phyloP scores from a whole-genome alignment of 2,329 filamentous ascomycete genomes.

The Pseudocercospora musae region DNA sequence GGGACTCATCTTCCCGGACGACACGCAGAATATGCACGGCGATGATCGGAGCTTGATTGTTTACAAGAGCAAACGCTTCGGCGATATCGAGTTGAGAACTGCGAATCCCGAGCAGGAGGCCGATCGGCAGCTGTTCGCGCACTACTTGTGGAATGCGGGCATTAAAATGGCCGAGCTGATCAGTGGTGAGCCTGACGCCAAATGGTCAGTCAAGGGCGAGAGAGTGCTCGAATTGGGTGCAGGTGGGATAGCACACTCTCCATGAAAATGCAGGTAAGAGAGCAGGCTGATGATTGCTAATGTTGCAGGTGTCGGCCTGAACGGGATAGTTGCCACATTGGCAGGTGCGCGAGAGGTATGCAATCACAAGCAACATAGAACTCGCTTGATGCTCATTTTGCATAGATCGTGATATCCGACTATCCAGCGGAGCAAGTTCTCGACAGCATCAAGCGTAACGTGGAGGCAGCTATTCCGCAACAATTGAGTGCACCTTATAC shows the following conservation, averaged over 20 bases:
- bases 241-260: constrained; percentile 52
- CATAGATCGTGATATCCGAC: constrained; percentile 60
- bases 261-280: constrained; percentile 18
- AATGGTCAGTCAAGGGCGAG: constrained; percentile 51
- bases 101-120: constrained; percentile 51
- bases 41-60: constrained; percentile 57
- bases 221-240: constrained; percentile 64
- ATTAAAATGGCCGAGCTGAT: constrained; percentile 47
- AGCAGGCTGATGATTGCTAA: constrained; percentile 20
- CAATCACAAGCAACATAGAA: background rate
- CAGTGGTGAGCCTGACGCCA: constrained; percentile 31
- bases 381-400: background rate
- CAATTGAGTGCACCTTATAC: constrained; percentile 38
- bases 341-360: constrained; percentile 45
- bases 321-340: constrained; percentile 46
- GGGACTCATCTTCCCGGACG: constrained; percentile 65
- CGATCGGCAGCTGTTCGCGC: constrained; percentile 62
- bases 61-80: constrained; percentile 46
- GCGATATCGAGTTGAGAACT: constrained; percentile 40
- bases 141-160: constrained; percentile 70
- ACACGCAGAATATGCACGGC: constrained; percentile 64
- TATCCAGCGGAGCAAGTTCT: constrained; percentile 64
- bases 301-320: constrained; percentile 44
- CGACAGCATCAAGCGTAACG: constrained; percentile 57
- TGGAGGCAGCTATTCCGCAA: constrained; percentile 50